Evolutionary conservation across 305 asterid species (phyloP), one percentile per base, ranked within the genome.

Genomic region (Stenogyne calaminthoides): DNA sequence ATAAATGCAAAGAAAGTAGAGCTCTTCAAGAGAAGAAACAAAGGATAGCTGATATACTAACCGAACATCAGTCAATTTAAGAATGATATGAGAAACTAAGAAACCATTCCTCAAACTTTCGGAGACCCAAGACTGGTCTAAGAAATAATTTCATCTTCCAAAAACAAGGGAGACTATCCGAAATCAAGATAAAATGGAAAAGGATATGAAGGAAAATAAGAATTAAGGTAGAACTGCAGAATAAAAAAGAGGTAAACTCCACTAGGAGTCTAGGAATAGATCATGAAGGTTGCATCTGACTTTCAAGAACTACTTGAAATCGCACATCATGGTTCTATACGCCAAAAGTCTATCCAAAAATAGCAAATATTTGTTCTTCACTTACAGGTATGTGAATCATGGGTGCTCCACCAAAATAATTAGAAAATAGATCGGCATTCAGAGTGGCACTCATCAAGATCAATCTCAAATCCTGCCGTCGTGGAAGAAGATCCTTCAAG

Each of bases 371-470:
- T 46, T 51, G 67, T 14, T 36, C 60, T 74, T 64, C 67, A 80
- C 92, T 83, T 95, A 92, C 99, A 55, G 98, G 99, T 70, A 95
- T 92, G 80, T 89, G 99, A 81, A 95, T 92, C 80, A 76, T 86
- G 44, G 98, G 98, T 46, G 98, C 99, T 62, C 89, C 96, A 76
- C 88, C 90, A 80, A 89, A 95, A 82, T 81, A 95, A 78, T 80
- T 84, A 73, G 99, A 95, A 76, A 95, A 95, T 18, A 95, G 80
- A 66, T 95, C 96, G 60, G 99, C 99, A 83, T 95, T 95, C 65
- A 95, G 86, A 46, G 99, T 95, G 70, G 99, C 99, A 83, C 99
- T 95, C 99, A 95, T 92, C 91, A 95, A 83, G 79, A 95, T 87
- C 90, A 95, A 82, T 85, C 99, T 87, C 85, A 95, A 82, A 88